Evolutionary conservation across 129 eudicot genomes (phyloP).

Genomic region (Apium graveolens): DNA sequence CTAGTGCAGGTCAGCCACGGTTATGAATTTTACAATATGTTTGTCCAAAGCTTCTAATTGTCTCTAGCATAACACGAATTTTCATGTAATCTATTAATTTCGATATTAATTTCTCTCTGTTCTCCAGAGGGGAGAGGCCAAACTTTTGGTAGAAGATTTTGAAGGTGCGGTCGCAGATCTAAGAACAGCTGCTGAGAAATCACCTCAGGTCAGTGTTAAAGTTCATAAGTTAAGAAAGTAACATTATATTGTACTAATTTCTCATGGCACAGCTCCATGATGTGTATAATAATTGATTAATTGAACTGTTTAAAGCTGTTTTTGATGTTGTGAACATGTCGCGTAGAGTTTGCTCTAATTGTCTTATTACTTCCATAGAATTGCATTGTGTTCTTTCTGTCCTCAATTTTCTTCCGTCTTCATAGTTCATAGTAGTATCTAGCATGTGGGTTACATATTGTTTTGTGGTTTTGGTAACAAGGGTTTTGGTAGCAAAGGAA

Average conservation of each 20-base stretch:
- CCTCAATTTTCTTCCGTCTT: not conserved
- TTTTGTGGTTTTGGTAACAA: not conserved
- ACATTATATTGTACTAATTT: not conserved
- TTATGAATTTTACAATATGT: not conserved
- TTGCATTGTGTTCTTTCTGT: not conserved
- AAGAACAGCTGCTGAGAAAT: slow-evolving; percentile 84
- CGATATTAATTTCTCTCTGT: not conserved
- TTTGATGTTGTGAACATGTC: not conserved
- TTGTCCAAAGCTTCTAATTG: not conserved
- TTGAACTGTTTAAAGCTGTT: not conserved
- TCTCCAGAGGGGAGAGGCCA: slow-evolving; percentile 90
- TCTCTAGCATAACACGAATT: not conserved
- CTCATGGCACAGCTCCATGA: not conserved
- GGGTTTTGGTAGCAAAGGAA: not conserved
- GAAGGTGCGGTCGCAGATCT: slow-evolving; percentile 96
- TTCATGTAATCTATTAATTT: not conserved
- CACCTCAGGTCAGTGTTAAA: slow-evolving; percentile 64
- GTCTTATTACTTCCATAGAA: not conserved
- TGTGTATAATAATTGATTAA: not conserved
- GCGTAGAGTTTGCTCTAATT: not conserved
- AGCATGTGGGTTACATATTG: not conserved
- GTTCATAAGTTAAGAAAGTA: not conserved
- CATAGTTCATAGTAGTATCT: not conserved
- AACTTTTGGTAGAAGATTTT: slow-evolving; percentile 78
- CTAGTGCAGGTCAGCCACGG: slow-evolving; percentile 59